Percentiles rank a stretch among this genome's conserved stretches.
phyloP scores from a whole-genome alignment of 768 basidiomycete species.

The Amanita brunnescens region DNA sequence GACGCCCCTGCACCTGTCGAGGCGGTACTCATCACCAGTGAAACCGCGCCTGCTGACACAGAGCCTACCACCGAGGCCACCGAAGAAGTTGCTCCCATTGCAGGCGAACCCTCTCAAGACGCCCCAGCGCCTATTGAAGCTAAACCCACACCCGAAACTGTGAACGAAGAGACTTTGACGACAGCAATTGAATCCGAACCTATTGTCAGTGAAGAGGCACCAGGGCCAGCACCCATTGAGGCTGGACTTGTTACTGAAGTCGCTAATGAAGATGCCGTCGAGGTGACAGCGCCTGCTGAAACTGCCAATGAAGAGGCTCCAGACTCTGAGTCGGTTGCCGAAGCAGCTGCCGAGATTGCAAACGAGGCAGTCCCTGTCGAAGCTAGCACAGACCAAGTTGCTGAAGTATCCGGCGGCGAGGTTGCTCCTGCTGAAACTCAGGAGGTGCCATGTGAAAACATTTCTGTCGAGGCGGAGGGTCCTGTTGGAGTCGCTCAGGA shows the following conservation, averaged over 20 bases:
- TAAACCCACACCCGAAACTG: background rate
- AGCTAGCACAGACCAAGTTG: background rate
- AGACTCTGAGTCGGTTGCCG: background rate
- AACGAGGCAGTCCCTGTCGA: background rate
- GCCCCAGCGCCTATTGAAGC: background rate
- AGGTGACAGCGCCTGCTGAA: background rate
- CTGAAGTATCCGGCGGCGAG: background rate
- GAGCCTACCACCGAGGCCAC: too few relatives aligned
- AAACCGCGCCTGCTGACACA: too few relatives aligned
- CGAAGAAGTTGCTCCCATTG: too few relatives aligned
- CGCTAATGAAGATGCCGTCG: background rate
- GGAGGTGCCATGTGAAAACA: background rate
- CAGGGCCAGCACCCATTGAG: background rate
- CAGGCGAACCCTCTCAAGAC: too few relatives aligned
- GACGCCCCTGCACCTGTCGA: too few relatives aligned
- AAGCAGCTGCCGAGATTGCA: background rate
- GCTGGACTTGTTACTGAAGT: background rate
- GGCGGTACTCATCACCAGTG: too few relatives aligned
- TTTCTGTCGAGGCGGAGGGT: slow-evolving; percentile 1
- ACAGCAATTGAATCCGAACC: background rate
- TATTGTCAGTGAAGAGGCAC: background rate
- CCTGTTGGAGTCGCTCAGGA: slow-evolving; percentile 1
- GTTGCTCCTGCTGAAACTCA: background rate
- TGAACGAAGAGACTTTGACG: background rate
- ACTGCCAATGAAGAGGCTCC: background rate